Base-by-base conservation (phyloP, 345 rosid species). In the Xanthoceras sorbifolium region DNA sequence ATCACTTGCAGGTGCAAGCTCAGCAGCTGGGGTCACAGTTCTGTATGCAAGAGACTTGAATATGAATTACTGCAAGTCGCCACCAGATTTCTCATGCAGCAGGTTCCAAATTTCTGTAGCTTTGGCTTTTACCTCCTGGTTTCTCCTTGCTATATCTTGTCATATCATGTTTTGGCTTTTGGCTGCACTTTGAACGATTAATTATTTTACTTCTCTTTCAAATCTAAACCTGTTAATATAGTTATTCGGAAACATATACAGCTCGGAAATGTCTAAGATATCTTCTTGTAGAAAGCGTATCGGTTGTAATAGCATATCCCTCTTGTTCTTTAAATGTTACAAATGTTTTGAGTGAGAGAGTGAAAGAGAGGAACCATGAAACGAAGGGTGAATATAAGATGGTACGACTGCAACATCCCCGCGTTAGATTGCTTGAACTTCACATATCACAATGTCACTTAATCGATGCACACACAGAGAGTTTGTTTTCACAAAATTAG, bases 81-180 rank as follows among this genome's bases (percentile, higher is more conserved):
- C 68, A 6, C 64, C 63, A 2, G 10, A 64, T 40, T 70, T 69
- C 23, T 73, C 81, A 0, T 84, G 87, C 76, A 78, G 50, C 74
- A 69, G 74, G 65, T 84, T 78, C 75, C 76, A 84, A 73, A 73
- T 84, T 69, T 81, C 86, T 28, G 59, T 84, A 11, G 59, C 55
- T 64, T 73, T 84, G 66, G 86, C 86, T 29, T 84, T 84, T 60
- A 57, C 78, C 62, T 75, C 84, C 57, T 84, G 84, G 86, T 64
- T 76, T 70, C 82, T 84, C 62, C 72, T 81, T 44, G 86, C 78
- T 44, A 65, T 81, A 65, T 84, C 86, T 22, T 84, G 84, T 73
- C 84, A 78, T 50, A 78, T 78, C 25, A 84, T 84, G 86, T 76
- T 84, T 74, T 81, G 86, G 86, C 82, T 84, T 22, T 52, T 84